Base-by-base conservation (phyloP, 768 basidiomycete species). In the Rhodotorula babjevae region DNA sequence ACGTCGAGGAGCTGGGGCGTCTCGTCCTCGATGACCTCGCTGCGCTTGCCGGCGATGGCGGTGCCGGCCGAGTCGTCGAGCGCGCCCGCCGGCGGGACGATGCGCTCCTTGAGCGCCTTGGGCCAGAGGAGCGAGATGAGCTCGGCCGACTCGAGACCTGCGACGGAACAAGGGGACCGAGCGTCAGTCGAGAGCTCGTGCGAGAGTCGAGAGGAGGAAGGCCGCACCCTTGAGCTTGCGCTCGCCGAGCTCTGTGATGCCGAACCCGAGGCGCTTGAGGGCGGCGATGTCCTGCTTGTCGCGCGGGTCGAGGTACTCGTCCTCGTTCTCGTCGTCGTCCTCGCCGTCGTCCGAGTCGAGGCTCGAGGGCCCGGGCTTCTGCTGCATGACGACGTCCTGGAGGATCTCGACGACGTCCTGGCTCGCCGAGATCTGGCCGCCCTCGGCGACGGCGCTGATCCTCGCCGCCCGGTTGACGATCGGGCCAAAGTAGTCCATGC, bases 351-450 rank as follows among this genome's bases (percentile, higher is more conserved):
- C 72, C 44, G 73, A 18, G 87, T 89, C 57, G 86, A 2, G 81
- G 77, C 11, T 87, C 85, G 77, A 89, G 87, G 68, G 82, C 76
- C 67, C 84, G 82, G 8, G 89, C 87, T 76, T 86, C 84, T 69
- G 71, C 66, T 88, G 87, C 18, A 89, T 88, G 65, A 87, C 85
- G 19, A 84, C 81, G 10, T 86, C 86, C 59, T 78, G 76, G 40
- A 69, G 59, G 49, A 85, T 84, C 18, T 89, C 88, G 58, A 83
- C 78, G 77, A 93, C 87, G 82, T 95, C 93, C 67, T 88, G 86
- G 18, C 82, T 76, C 78, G 91, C 89, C 87, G 90, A 89, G 79
- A 98, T 91, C 80, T 98, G 92, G 0, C 96, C 96, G 14, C 96
- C 96, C 16, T 87, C 87, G 1, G 96, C 93, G 68, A 84, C 86